Evolutionary conservation across 768 basidiomycete species (phyloP).

Genomic region (Russula lepida): DNA sequence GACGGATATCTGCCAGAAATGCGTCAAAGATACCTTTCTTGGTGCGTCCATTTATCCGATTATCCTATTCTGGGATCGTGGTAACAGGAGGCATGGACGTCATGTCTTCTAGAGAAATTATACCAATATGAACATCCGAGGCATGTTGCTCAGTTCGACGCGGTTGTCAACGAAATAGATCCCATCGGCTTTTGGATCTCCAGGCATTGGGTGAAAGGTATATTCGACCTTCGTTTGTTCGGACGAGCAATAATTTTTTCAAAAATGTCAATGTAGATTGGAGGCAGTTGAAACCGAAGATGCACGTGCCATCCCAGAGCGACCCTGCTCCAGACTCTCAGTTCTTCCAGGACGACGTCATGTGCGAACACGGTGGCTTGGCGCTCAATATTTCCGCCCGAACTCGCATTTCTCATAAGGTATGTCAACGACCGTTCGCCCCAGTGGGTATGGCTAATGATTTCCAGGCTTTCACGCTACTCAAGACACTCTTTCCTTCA

Average conservation of each 20-base stretch:
- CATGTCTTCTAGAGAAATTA: conserved; percentile 42
- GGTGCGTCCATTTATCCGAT: conserved; percentile 33
- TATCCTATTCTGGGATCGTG: background rate
- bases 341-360: conserved; percentile 50
- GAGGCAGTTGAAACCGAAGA: conserved; percentile 61
- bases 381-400: conserved; percentile 48
- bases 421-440: conserved; percentile 23
- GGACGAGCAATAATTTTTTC: background rate
- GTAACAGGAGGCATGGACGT: background rate
- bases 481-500: conserved; percentile 51
- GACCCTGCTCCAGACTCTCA: conserved; percentile 63
- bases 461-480: conserved; percentile 45
- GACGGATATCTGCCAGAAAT: conserved; percentile 50
- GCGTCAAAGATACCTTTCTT: conserved; percentile 47
- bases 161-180: conserved; percentile 38
- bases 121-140: conserved; percentile 64
- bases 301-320: conserved; percentile 49
- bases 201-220: conserved; percentile 72
- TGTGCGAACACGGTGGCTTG: conserved; percentile 63
- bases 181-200: conserved; percentile 61
- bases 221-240: background rate
- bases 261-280: conserved; percentile 46
- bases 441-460: conserved; percentile 4
- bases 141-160: conserved; percentile 51
- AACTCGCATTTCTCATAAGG: conserved; percentile 54